These are phyloP conservation scores for Penicillium diatomitis DNA, from an alignment of 495 filamentous ascomycete genomes.

Conservation along the genomic window DNA sequence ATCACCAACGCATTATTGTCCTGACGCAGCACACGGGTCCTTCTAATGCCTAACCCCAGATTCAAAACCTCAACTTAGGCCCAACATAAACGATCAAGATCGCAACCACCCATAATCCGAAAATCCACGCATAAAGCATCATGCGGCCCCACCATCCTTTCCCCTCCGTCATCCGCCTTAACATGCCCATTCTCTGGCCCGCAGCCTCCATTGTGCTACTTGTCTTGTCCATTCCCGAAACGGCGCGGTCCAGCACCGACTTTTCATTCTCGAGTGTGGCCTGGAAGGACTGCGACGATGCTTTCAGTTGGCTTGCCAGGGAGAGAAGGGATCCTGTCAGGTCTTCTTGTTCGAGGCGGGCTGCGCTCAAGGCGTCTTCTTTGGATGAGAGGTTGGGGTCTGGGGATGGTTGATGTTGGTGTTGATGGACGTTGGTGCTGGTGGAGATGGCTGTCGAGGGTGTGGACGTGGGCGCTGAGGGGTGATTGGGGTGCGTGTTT, in stretches of 20 bases:
- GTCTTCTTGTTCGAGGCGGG: slow-evolving; percentile 75
- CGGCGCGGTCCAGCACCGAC: slow-evolving; percentile 57
- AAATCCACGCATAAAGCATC: slow-evolving; percentile 76
- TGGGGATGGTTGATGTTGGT: slow-evolving; percentile 1
- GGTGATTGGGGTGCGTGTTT: slow-evolving; percentile 3
- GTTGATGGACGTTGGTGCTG: not conserved
- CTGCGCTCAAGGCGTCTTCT: slow-evolving; percentile 61
- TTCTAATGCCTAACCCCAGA: not conserved
- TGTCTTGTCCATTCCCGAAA: slow-evolving; percentile 67
- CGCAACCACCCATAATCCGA: slow-evolving; percentile 64
- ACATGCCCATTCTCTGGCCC: slow-evolving; percentile 59
- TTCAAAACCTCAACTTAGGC: slow-evolving; percentile 77
- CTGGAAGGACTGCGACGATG: slow-evolving; percentile 60
- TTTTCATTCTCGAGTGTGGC: slow-evolving; percentile 63
- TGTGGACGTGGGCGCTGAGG: slow-evolving; percentile 4
- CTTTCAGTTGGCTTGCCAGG: slow-evolving; percentile 72
- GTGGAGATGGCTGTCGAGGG: slow-evolving; percentile 14
- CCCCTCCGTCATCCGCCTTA: slow-evolving; percentile 71
- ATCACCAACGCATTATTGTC: not conserved
- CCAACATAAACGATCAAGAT: slow-evolving; percentile 68
- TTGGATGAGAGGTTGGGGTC: slow-evolving; percentile 28
- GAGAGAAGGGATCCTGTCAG: slow-evolving; percentile 69
- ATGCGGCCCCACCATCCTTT: slow-evolving; percentile 81
- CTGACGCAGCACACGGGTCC: not conserved
- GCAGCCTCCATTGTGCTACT: slow-evolving; percentile 64